phyloP scores from a whole-genome alignment of 306 rosid genomes.

The Fragaria nilgerrensis region DNA sequence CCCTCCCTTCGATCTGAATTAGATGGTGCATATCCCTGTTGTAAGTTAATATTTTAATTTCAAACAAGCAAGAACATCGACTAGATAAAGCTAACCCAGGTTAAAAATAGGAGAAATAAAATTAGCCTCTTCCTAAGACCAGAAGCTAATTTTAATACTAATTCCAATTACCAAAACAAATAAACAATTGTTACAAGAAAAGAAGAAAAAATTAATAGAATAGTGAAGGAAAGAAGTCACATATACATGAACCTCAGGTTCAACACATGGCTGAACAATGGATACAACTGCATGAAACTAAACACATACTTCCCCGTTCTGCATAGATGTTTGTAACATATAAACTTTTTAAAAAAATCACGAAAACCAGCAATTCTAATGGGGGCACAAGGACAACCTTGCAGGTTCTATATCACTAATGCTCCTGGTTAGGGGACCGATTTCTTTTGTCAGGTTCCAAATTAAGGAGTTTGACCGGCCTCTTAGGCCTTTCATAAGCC shows the following conservation, averaged over 20 bases:
- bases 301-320: not conserved
- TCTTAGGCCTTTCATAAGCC: not conserved
- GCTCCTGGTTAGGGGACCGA: not conserved
- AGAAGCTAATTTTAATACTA: slow-evolving; percentile 1
- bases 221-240: not conserved
- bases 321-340: not conserved
- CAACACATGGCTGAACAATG: slow-evolving; percentile 3
- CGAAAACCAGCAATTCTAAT: not conserved
- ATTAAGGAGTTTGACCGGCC: not conserved
- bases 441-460: not conserved
- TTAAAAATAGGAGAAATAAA: slow-evolving; percentile 20
- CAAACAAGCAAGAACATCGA: slow-evolving; percentile 34
- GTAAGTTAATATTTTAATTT: slow-evolving; percentile 75
- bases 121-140: slow-evolving; percentile 10
- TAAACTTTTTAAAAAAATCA: not conserved
- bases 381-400: not conserved
- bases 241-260: not conserved
- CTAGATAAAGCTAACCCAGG: slow-evolving; percentile 18
- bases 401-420: slow-evolving; percentile 1
- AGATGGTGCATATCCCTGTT: slow-evolving; percentile 99
- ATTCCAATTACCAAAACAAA: not conserved
- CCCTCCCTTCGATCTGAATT: slow-evolving; percentile 99
- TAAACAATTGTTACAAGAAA: not conserved
- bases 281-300: slow-evolving; percentile 1
- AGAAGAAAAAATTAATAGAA: not conserved